Base-by-base conservation (phyloP, 306 rosid species). In the Herpetospermum pedunculosum region DNA sequence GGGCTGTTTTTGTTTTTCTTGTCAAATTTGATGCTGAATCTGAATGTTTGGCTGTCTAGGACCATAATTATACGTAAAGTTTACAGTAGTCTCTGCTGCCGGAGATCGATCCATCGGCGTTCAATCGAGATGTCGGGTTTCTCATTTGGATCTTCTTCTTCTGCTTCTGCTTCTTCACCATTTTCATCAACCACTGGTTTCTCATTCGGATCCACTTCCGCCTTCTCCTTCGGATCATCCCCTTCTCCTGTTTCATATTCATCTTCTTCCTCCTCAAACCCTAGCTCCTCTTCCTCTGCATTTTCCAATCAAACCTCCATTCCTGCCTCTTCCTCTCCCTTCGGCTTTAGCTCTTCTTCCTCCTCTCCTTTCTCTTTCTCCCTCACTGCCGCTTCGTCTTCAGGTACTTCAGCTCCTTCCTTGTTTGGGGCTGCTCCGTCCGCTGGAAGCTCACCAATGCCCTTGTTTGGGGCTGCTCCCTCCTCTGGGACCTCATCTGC, bases 91-190 rank as follows among this genome's bases (percentile, higher is more conserved):
- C n/a, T n/a, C n/a, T n/a, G n/a, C n/a, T n/a, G n/a, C n/a, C n/a
- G n/a, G n/a, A n/a, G n/a, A n/a, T n/a, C n/a, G n/a, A n/a, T n/a
- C n/a, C n/a, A n/a, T n/a, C 6, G 38, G 38, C 29, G 40, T 14
- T 32, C 43, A 25, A 60, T 40, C 52, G 50, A 21, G n/a, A n/a
- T 91, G 96, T 77, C 92, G 78, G 88, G 96, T n/a, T 85, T 84
- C 77, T 1, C 80, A 0, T 77, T 79, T 52, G 90, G 89, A 76
- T 79, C 90, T n/a, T n/a, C n/a, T 11, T 69, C 76, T 1, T 72
- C n/a, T n/a, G n/a, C 78, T 30, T 52, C 80, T 21, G 41, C 73
- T 1, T 55, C 75, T n/a, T 57, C 84, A 25, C 41, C 82, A 8
- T 40, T 84, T 9, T 70, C 85, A 0, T 78, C 83, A 23, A 8